Evolutionary conservation across 1,284 basidiomycete genomes (phyloP).

Genomic region (Blastosporella zonata): DNA sequence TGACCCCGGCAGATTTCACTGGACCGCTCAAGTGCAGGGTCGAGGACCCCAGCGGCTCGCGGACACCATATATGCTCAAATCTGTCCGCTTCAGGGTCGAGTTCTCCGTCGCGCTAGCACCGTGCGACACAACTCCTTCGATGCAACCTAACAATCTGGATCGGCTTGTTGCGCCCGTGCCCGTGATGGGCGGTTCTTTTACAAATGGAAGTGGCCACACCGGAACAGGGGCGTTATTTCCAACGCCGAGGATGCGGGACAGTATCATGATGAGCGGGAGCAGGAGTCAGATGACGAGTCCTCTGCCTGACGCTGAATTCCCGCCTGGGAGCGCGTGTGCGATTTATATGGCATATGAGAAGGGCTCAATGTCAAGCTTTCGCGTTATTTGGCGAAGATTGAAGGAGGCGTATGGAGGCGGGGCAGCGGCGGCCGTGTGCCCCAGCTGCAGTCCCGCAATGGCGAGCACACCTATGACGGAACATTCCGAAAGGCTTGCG

Average conservation of each 20-base stretch:
- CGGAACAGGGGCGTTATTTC: neutral
- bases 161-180: constrained; percentile 15
- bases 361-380: constrained; percentile 83
- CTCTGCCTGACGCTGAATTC: constrained; percentile 60
- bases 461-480: constrained; percentile 36
- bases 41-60: constrained; percentile 44
- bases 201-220: neutral
- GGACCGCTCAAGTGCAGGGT: constrained; percentile 58
- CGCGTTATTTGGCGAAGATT: constrained; percentile 70
- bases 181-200: constrained; percentile 10
- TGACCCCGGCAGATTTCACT: constrained; percentile 36
- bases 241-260: constrained; percentile 8
- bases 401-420: constrained; percentile 47
- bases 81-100: constrained; percentile 44
- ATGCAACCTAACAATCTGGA: constrained; percentile 16
- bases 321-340: constrained; percentile 44
- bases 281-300: constrained; percentile 37
- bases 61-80: constrained; percentile 35
- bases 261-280: constrained; percentile 15
- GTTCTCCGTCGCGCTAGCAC: constrained; percentile 28
- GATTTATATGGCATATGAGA: constrained; percentile 81
- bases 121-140: neutral
- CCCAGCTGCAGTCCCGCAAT: constrained; percentile 39
- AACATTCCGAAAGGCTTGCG: constrained; percentile 27
- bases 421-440: constrained; percentile 26